Evolutionary conservation across 2,329 filamentous ascomycete genomes (phyloP).

Genomic region (Scytalidium lignicola): DNA sequence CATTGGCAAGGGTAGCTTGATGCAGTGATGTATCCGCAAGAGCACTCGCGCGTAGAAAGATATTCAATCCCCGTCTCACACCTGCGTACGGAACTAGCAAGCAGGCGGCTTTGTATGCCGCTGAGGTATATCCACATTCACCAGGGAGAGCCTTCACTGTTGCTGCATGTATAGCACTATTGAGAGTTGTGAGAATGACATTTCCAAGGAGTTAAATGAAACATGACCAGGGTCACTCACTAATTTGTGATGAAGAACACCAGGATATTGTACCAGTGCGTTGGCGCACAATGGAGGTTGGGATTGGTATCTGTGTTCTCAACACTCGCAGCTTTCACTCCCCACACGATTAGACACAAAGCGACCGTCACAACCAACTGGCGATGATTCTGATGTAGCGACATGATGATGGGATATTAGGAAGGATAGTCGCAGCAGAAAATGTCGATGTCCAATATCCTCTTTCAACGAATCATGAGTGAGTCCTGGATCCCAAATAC

Average conservation of each 20-base stretch:
- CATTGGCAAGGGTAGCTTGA: slow-evolving; percentile 13
- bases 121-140: slow-evolving; percentile 4
- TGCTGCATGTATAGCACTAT: slow-evolving; percentile 16
- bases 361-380: neutral
- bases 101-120: neutral
- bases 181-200: too few relatives aligned
- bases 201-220: too few relatives aligned
- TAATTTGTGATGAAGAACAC: slow-evolving; percentile 23
- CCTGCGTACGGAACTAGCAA: slow-evolving; percentile 16
- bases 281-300: slow-evolving; percentile 17
- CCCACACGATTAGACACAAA: neutral
- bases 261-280: slow-evolving; percentile 14
- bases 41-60: neutral
- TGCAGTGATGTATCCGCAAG: neutral
- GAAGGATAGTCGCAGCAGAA: too few relatives aligned
- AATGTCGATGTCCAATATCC: too few relatives aligned
- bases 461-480: too few relatives aligned
- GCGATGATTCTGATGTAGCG: neutral
- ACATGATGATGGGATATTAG: too few relatives aligned
- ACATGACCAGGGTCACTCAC: neutral
- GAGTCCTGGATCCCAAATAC: too few relatives aligned
- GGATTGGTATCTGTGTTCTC: slow-evolving; percentile 6
- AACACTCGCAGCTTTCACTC: neutral
- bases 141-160: slow-evolving; percentile 17
- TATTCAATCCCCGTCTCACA: slow-evolving; percentile 10